Evolutionary conservation across 768 basidiomycete species (phyloP).

Genomic region (Phanerochaete sordida): DNA sequence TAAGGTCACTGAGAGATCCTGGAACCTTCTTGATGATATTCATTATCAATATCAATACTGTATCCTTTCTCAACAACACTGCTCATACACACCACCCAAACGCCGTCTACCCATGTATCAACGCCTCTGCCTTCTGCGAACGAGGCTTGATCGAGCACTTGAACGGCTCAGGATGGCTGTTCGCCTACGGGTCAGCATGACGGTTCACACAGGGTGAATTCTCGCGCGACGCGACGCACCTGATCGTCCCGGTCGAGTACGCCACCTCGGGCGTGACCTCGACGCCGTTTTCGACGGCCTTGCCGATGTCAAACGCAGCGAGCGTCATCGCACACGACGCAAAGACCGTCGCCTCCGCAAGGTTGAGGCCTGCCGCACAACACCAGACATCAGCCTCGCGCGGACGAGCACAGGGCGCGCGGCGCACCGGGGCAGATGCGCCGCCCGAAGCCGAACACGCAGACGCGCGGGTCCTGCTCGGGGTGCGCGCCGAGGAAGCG

Average conservation of each 20-base stretch:
- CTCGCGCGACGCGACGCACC: conserved; percentile 9
- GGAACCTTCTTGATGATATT: no score
- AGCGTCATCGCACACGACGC: conserved; percentile 35
- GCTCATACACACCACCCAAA: no score
- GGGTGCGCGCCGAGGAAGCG: neutral
- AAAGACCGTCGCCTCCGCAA: conserved; percentile 38
- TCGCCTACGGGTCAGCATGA: no score
- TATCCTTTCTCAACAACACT: no score
- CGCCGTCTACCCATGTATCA: neutral
- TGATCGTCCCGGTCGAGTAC: conserved; percentile 18
- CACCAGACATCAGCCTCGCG: neutral
- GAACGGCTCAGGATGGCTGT: conserved; percentile 5
- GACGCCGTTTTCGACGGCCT: conserved; percentile 6
- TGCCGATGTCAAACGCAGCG: conserved; percentile 30
- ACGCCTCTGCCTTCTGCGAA: neutral
- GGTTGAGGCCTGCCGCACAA: conserved; percentile 32
- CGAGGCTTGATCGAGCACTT: conserved; percentile 6
- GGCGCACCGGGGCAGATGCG: conserved; percentile 7
- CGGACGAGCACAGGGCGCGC: neutral
- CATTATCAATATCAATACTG: no score
- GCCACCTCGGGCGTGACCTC: conserved; percentile 17
- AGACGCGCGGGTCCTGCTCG: neutral
- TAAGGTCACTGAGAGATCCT: no score
- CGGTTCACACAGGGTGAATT: no score
- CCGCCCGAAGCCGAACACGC: conserved; percentile 35